Conservation (phyloP, 1,284 basidiomycete species). For the Tilletia caries region DNA sequence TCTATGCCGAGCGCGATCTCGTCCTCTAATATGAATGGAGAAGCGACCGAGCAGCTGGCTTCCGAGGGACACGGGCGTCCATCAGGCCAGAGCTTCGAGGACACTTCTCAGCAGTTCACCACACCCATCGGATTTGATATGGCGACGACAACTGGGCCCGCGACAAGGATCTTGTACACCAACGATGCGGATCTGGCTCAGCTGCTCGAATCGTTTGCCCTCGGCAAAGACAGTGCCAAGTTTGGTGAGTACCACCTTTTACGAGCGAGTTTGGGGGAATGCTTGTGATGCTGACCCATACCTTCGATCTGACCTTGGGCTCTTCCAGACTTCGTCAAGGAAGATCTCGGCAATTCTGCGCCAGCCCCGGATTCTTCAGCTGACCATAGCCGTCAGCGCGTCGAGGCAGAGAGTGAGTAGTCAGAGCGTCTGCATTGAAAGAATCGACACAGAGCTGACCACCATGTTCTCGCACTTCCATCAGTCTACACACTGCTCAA, state of each 20-base stretch:
- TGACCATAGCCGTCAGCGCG: slow-evolving; percentile 18
- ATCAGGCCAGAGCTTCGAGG: not conserved
- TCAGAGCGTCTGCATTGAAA: not conserved
- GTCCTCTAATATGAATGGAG: not conserved
- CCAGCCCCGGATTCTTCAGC: not conserved
- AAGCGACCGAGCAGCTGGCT: not conserved
- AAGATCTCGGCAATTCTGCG: slow-evolving; percentile 14
- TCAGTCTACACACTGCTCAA: slow-evolving; percentile 31
- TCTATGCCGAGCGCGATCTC: slow-evolving; percentile 16
- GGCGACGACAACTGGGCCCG: slow-evolving; percentile 22
- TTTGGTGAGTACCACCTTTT: slow-evolving; percentile 32
- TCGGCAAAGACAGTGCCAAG: slow-evolving; percentile 39
- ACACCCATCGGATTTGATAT: slow-evolving; percentile 21
- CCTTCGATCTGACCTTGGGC: not conserved
- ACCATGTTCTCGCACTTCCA: not conserved
- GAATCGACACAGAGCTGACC: not conserved
- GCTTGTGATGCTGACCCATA: not conserved
- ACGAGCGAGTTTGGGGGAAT: not conserved
- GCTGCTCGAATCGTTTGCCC: slow-evolving; percentile 33
- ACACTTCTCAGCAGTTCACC: not conserved
- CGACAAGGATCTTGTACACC: slow-evolving; percentile 43
- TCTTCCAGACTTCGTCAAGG: not conserved
- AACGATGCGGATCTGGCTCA: slow-evolving; percentile 41
- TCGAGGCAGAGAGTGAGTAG: slow-evolving; percentile 35
- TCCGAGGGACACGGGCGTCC: not conserved